phyloP scores from a whole-genome alignment of 2,329 filamentous ascomycete genomes.

The Fusarium newnesense region DNA sequence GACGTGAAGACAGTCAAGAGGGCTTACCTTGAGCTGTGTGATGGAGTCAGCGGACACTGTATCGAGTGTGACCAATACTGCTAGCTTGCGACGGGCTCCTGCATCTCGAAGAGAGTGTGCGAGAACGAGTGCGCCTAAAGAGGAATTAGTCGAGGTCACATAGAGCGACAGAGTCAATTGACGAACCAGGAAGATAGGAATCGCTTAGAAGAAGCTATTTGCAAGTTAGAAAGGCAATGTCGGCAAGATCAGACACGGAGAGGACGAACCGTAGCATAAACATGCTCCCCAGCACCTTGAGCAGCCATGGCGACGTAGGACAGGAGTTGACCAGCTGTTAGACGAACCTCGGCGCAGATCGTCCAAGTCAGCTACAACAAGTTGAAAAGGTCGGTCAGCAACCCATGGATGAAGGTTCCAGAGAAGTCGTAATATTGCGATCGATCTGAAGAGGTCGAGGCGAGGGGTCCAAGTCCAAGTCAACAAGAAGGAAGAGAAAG shows the following conservation, averaged over 20 bases:
- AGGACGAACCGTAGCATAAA: slow-evolving; percentile 66
- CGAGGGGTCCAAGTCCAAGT: slow-evolving; percentile 17
- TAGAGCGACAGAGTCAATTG: slow-evolving; percentile 15
- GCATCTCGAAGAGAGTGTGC: slow-evolving; percentile 94
- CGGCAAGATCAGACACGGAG: slow-evolving; percentile 1
- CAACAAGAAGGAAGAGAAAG: slow-evolving; percentile 25
- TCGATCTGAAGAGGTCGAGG: slow-evolving; percentile 32
- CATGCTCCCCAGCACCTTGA: slow-evolving; percentile 53
- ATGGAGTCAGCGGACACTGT: slow-evolving; percentile 80
- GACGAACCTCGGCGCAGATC: slow-evolving; percentile 33
- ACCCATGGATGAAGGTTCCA: slow-evolving; percentile 34
- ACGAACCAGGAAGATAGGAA: slow-evolving; percentile 87
- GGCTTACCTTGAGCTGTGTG: slow-evolving; percentile 77
- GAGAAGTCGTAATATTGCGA: slow-evolving; percentile 16
- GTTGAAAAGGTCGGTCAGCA: slow-evolving; percentile 36
- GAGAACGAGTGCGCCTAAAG: slow-evolving; percentile 85
- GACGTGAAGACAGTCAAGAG: neutral
- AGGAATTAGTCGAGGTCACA: slow-evolving; percentile 17
- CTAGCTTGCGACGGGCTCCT: slow-evolving; percentile 80
- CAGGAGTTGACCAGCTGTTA: slow-evolving; percentile 31
- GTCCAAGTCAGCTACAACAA: slow-evolving; percentile 39
- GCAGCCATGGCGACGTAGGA: slow-evolving; percentile 49
- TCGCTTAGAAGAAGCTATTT: slow-evolving; percentile 89
- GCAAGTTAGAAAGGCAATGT: slow-evolving; percentile 5
- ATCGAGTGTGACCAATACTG: slow-evolving; percentile 84